These are phyloP conservation scores for Dendrostoma leiphaemia DNA, from an alignment of 2,329 filamentous ascomycete species.

Conservation along the genomic window DNA sequence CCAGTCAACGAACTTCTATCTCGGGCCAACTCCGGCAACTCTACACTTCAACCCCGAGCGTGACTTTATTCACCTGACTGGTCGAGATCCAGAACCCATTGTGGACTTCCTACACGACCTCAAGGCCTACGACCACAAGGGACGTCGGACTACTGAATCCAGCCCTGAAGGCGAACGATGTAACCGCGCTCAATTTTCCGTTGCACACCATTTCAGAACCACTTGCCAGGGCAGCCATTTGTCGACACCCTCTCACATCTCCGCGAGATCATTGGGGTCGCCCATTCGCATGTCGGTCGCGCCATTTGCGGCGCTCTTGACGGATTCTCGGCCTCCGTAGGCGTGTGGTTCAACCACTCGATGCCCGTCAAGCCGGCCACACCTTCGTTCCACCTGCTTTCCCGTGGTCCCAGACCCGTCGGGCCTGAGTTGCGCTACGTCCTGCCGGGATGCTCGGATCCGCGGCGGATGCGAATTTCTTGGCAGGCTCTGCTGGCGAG, in stretches of 20 bases:
- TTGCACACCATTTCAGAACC: too few species aligned
- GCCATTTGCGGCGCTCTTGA: neutral
- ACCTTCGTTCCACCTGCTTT: neutral
- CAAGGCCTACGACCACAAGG: conserved; percentile 18
- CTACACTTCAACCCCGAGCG: too few species aligned
- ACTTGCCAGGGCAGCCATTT: too few species aligned
- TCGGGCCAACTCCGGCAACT: too few species aligned
- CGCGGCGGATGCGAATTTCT: neutral
- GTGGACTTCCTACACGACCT: conserved; percentile 17
- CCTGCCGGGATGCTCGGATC: neutral
- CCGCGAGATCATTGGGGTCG: too few species aligned
- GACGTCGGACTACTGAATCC: conserved; percentile 1
- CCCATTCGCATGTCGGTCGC: too few species aligned
- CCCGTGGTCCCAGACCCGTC: neutral
- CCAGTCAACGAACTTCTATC: too few species aligned
- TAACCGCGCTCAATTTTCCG: too few species aligned
- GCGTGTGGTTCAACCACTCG: neutral
- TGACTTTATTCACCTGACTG: conserved; percentile 10
- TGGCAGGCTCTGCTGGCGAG: neutral
- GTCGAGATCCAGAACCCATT: neutral
- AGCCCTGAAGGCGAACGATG: too few species aligned
- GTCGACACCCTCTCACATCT: too few species aligned
- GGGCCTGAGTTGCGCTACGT: neutral
- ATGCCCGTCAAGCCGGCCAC: neutral
- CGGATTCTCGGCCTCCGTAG: neutral